These are phyloP conservation scores for Cucurbitaria berberidis DNA, from an alignment of 2,329 filamentous ascomycete species.

Conservation along the genomic window DNA sequence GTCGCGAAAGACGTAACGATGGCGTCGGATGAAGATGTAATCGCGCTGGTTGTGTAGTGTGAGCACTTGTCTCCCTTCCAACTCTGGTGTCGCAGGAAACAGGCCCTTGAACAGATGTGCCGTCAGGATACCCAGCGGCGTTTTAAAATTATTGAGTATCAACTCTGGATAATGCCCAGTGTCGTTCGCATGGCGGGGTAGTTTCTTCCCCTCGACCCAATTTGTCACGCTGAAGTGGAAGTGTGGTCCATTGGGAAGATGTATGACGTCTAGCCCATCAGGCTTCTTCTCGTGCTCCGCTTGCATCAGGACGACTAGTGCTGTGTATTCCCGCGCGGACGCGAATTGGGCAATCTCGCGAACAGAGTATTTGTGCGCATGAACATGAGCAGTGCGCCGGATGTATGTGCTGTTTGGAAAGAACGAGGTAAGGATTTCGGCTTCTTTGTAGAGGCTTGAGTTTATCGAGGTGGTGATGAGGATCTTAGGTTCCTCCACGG, in stretches of 20 bases:
- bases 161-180: constrained; percentile 92
- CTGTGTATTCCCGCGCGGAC: constrained; percentile 79
- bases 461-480: constrained; percentile 91
- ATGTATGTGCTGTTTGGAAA: constrained; percentile 86
- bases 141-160: constrained; percentile 92
- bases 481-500: constrained; percentile 74
- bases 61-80: constrained; percentile 86
- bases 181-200: constrained; percentile 85
- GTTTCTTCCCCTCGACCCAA: constrained; percentile 85
- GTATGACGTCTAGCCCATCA: constrained; percentile 80
- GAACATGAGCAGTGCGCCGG: constrained; percentile 80
- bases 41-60: constrained; percentile 95
- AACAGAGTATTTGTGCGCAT: constrained; percentile 88
- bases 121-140: constrained; percentile 84
- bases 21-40: constrained; percentile 90
- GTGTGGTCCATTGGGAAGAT: constrained; percentile 83
- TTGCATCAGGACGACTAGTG: constrained; percentile 84
- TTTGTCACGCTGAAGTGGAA: constrained; percentile 92
- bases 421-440: constrained; percentile 75
- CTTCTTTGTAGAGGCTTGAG: constrained; percentile 84
- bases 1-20: constrained; percentile 92
- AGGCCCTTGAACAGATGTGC: constrained; percentile 80
- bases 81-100: constrained; percentile 81
- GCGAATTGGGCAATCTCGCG: constrained; percentile 90
- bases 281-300: constrained; percentile 77